Evolutionary conservation across 2,329 filamentous ascomycete species (phyloP), one percentile per base, ranked within the genome.

Genomic region (Dactylellina sp.): DNA sequence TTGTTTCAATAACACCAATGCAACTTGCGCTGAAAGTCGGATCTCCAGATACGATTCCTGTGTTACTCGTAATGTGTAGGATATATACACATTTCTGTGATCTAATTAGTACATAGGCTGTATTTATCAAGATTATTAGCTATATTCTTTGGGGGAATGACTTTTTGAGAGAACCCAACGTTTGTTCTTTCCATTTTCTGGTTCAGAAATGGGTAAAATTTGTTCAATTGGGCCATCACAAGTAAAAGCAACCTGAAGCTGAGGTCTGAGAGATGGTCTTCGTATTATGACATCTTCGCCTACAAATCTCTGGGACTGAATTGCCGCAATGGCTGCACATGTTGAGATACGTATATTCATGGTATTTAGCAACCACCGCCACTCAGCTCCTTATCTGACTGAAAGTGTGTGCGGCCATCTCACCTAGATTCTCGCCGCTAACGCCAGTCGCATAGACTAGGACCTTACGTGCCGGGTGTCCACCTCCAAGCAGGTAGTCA

Each of bases 181-280:
- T 32, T 50, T 65, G 7, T 22, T 49, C 28, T 47, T 74, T 16
- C 18, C 24, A 9, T 40, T 62, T 28, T 61, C 70, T 12, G 24
- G 14, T 16, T 74, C 70, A 7, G 42, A 52, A 4, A 66, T 37
- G 7, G 70, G 55, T 24, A 53, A 39, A 14, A 74, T 60, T 28
- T 74, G 70, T 25, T 74, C 70, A 16, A 74, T 74, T 12, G 61
- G 42, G 22, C 61, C 56, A 57, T 50, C 42, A 22, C 61, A 74
- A 11, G 42, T 47, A 40, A 66, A 74, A 22, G 57, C 39, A 4
- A 55, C 24, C 46, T 57, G 16, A 20, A 40, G 11, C 22, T 74
- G 70, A 12, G 47, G 61, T 16, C 65, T 66, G 16, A 74, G 25
- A 14, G 39, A 60, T 20, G 70, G 70, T 5, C 70, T 53, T 11